A percentile compares a stretch with the other conserved stretches of the same genome.
Conservation (phyloP, 2,329 filamentous ascomycete species). For the Neopestalotiopsis sp. region DNA sequence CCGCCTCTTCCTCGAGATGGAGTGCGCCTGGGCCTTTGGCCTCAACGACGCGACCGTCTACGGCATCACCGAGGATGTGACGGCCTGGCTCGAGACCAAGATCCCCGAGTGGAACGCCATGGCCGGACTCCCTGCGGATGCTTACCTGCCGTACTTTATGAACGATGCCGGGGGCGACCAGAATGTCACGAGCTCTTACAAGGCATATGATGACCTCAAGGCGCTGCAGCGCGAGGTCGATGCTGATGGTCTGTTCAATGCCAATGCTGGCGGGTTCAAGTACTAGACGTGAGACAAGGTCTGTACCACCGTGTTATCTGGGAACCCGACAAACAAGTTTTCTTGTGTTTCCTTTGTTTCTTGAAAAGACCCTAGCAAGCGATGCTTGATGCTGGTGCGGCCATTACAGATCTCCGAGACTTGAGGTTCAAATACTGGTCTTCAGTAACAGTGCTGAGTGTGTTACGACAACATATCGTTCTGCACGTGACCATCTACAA, state of each 20-base stretch:
- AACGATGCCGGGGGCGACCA: slow-evolving; percentile 41
- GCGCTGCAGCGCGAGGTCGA: slow-evolving; percentile 36
- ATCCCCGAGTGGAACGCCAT: slow-evolving; percentile 14
- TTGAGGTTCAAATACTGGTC: no score
- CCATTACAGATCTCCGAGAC: no score
- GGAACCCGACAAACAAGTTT: not conserved
- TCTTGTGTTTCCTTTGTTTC: no score
- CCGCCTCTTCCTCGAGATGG: slow-evolving; percentile 30
- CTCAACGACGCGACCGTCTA: slow-evolving; percentile 20
- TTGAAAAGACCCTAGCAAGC: no score
- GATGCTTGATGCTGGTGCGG: no score
- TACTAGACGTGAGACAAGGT: slow-evolving; percentile 16
- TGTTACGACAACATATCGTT: no score
- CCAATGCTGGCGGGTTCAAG: slow-evolving; percentile 33
- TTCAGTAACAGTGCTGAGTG: no score
- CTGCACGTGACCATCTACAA: no score
- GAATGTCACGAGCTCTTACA: slow-evolving; percentile 34
- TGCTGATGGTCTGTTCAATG: slow-evolving; percentile 33
- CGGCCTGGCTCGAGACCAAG: slow-evolving; percentile 26
- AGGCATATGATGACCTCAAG: slow-evolving; percentile 35
- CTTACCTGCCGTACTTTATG: slow-evolving; percentile 37
- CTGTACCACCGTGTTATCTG: not conserved
- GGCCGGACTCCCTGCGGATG: slow-evolving; percentile 17
- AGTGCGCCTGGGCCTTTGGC: slow-evolving; percentile 31
- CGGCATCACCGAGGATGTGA: slow-evolving; percentile 20